A percentile compares a stretch with the other conserved stretches of the same genome.
Evolutionary conservation across 1,284 basidiomycete species (phyloP).

Genomic region (Cerrena zonata): DNA sequence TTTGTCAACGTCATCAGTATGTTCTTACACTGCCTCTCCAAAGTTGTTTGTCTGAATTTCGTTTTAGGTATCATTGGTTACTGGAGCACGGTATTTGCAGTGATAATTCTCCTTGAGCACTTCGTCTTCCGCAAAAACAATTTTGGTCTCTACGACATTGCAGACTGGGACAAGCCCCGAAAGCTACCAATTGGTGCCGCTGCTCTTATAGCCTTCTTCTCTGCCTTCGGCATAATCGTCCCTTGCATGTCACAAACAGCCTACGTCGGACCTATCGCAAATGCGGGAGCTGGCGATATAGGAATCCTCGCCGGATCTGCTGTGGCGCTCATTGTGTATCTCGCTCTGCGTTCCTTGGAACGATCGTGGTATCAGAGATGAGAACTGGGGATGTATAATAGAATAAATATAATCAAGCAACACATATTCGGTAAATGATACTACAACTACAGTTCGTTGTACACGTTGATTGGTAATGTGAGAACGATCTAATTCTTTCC

Average conservation of each 20-base stretch:
- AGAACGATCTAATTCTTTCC: neutral
- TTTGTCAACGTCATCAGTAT: constrained; percentile 52
- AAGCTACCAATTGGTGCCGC: constrained; percentile 43
- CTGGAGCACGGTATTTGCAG: constrained; percentile 51
- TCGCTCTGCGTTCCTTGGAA: neutral
- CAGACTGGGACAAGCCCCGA: constrained; percentile 36
- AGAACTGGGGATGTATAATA: too few species aligned
- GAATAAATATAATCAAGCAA: neutral
- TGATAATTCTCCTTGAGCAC: constrained; percentile 54
- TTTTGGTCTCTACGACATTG: constrained; percentile 32
- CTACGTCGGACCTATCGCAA: constrained; percentile 48
- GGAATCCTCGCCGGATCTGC: constrained; percentile 46
- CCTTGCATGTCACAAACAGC: constrained; percentile 59
- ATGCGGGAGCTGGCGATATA: constrained; percentile 49
- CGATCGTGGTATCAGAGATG: neutral
- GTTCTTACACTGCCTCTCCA: constrained; percentile 14
- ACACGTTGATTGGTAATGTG: too few species aligned
- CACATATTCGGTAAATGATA: too few species aligned
- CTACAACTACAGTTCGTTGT: too few species aligned
- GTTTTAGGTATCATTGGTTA: constrained; percentile 49
- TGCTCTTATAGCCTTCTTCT: constrained; percentile 44
- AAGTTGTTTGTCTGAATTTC: constrained; percentile 3
- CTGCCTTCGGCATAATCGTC: constrained; percentile 47
- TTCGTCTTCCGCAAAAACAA: constrained; percentile 43
- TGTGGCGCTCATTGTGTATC: constrained; percentile 37